Percentiles rank a stretch among this genome's conserved stretches.
These are phyloP conservation scores for Trypanosoma mega DNA, from an alignment of 208 protist species.

Conservation along the genomic window DNA sequence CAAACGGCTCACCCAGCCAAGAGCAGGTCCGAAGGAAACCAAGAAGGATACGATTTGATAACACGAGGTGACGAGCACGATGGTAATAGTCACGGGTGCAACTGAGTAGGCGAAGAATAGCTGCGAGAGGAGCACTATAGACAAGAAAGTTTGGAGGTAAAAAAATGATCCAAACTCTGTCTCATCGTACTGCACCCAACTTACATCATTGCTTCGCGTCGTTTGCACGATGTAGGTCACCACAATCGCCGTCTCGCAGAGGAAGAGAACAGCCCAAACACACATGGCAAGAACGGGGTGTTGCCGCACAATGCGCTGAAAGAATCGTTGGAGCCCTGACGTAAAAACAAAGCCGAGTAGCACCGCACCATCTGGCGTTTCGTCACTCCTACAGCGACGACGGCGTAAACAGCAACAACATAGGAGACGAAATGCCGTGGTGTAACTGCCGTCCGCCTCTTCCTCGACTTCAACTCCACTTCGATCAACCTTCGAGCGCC, in stretches of 20 bases:
- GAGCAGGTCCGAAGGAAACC: constrained; percentile 33
- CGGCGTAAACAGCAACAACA: not conserved
- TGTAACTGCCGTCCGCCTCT: not conserved
- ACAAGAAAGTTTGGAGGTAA: constrained; percentile 62
- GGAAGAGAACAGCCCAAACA: constrained; percentile 78
- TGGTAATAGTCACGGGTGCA: constrained; percentile 55
- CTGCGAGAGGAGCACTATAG: constrained; percentile 71
- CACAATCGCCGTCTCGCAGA: constrained; percentile 73
- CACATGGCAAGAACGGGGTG: constrained; percentile 64
- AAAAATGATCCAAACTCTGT: constrained; percentile 59
- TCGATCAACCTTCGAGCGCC: not conserved
- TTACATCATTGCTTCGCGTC: constrained; percentile 33
- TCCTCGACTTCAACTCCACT: not conserved
- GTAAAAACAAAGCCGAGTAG: constrained; percentile 64
- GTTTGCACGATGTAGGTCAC: constrained; percentile 65
- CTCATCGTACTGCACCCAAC: constrained; percentile 58
- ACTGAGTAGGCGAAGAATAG: constrained; percentile 86
- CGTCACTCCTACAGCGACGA: not conserved
- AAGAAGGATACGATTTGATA: constrained; percentile 83
- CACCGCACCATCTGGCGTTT: constrained; percentile 6
- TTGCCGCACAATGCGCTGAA: constrained; percentile 72
- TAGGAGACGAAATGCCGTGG: constrained; percentile 12
- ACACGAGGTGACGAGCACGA: constrained; percentile 77
- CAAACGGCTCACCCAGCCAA: constrained; percentile 69
- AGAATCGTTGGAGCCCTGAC: constrained; percentile 72